These are phyloP conservation scores for Lichina pygmaea DNA, from an alignment of 495 filamentous ascomycete species.

Conservation along the genomic window DNA sequence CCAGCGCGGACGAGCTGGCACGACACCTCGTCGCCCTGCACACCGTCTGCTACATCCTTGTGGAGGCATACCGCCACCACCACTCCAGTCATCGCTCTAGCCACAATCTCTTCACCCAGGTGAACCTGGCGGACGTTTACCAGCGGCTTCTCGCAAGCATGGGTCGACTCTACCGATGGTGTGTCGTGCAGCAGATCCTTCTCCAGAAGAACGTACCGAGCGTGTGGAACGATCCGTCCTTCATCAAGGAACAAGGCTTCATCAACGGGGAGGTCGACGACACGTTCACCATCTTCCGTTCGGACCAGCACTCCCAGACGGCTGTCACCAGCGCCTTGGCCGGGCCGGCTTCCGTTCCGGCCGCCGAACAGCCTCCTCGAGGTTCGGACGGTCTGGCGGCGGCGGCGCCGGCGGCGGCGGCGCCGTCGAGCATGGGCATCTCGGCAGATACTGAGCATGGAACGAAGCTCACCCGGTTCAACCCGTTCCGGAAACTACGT, in stretches of 20 bases:
- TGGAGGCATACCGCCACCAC: constrained; percentile 39
- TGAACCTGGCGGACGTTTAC: constrained; percentile 66
- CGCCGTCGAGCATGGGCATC: background rate
- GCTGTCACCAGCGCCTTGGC: background rate
- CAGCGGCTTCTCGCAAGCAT: constrained; percentile 36
- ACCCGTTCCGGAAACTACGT: constrained; percentile 51
- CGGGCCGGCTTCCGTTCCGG: background rate
- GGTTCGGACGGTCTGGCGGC: background rate
- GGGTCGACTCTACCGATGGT: constrained; percentile 47
- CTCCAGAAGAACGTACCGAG: constrained; percentile 39
- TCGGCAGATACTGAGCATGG: background rate
- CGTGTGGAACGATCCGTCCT: constrained; percentile 36
- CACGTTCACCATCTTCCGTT: constrained; percentile 9
- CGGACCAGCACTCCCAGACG: background rate
- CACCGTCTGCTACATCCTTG: constrained; percentile 41
- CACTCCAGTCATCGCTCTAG: constrained; percentile 31
- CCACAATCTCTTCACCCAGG: constrained; percentile 32
- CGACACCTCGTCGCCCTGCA: constrained; percentile 56
- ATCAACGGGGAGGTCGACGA: constrained; percentile 17
- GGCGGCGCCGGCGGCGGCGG: background rate
- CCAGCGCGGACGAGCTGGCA: constrained; percentile 20
- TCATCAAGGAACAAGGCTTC: constrained; percentile 15
- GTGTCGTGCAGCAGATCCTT: constrained; percentile 59
- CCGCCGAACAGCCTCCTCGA: no score
- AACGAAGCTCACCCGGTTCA: constrained; percentile 25